A percentile compares a stretch with the other conserved stretches of the same genome.
Conservation (phyloP, 805 yeast genomes). For the Wickerhamiella kurtzmanii region DNA sequence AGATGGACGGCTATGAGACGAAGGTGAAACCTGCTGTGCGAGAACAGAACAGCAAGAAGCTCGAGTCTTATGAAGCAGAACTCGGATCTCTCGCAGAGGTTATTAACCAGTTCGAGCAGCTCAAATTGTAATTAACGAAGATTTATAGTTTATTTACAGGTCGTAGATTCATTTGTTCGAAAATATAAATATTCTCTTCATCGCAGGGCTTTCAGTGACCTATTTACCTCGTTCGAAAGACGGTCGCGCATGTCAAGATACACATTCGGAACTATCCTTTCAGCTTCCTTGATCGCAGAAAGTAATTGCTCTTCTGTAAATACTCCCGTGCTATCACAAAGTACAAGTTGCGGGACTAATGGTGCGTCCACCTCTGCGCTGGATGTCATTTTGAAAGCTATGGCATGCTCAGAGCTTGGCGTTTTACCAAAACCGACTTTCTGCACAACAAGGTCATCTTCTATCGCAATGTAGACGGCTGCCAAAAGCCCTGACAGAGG, state of each 20-base stretch:
- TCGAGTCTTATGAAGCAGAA: conserved; percentile 67
- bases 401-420: conserved; percentile 48
- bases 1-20: conserved; percentile 61
- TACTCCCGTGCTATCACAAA: conserved; percentile 59
- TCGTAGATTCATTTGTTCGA: not conserved
- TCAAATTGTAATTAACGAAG: conserved; percentile 11
- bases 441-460: conserved; percentile 30
- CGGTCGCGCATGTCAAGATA: conserved; percentile 36
- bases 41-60: conserved; percentile 54
- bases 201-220: not conserved
- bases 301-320: conserved; percentile 47
- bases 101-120: conserved; percentile 57
- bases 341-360: conserved; percentile 39
- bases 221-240: conserved; percentile 33
- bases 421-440: conserved; percentile 28
- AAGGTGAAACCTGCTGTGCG: conserved; percentile 77
- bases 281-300: conserved; percentile 39
- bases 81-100: conserved; percentile 82
- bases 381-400: conserved; percentile 44
- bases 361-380: conserved; percentile 16
- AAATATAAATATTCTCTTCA: too few relatives aligned
- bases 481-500: conserved; percentile 52
- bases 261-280: conserved; percentile 32
- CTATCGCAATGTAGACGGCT: conserved; percentile 35
- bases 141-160: not conserved